Conservation (phyloP, 371 early-diverging fungal genomes). For the Aphelidium insulamus region DNA sequence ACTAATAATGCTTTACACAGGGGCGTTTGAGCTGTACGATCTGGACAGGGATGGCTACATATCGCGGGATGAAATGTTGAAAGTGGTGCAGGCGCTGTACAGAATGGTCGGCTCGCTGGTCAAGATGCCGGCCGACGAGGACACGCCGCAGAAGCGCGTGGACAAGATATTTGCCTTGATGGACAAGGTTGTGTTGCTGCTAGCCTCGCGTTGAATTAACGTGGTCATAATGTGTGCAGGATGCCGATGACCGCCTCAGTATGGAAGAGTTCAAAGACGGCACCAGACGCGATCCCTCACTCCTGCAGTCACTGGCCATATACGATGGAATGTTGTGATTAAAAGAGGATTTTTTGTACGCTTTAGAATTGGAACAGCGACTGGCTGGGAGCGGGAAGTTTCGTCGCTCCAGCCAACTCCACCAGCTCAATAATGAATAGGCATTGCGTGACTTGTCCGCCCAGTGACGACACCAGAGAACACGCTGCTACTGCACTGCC, state of each 20-base stretch:
- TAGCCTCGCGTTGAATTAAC: background rate
- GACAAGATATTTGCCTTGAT: conserved; percentile 70
- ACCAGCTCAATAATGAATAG: no score
- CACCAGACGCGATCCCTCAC: conserved; percentile 64
- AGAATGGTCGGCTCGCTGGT: conserved; percentile 81
- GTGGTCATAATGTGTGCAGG: conserved; percentile 11
- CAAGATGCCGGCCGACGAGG: conserved; percentile 68
- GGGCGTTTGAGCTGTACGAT: conserved; percentile 62
- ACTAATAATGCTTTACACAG: conserved; percentile 6
- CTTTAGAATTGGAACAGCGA: no score
- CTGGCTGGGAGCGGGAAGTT: no score
- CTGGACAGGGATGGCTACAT: conserved; percentile 75
- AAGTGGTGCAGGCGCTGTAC: conserved; percentile 77
- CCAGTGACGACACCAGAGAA: no score
- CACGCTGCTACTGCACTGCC: no score
- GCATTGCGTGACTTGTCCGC: no score
- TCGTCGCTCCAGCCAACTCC: no score
- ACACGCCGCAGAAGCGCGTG: conserved; percentile 79
- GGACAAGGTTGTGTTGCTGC: conserved; percentile 29
- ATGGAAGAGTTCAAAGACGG: conserved; percentile 76
- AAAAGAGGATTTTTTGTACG: no score
- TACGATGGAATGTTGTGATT: conserved; percentile 44
- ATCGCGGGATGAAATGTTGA: conserved; percentile 66
- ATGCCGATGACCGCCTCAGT: conserved; percentile 47
- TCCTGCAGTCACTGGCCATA: conserved; percentile 63